A percentile compares a stretch with the other conserved stretches of the same genome.
Evolutionary conservation across 306 rosid genomes (phyloP).

Genomic region (Urtica urens): DNA sequence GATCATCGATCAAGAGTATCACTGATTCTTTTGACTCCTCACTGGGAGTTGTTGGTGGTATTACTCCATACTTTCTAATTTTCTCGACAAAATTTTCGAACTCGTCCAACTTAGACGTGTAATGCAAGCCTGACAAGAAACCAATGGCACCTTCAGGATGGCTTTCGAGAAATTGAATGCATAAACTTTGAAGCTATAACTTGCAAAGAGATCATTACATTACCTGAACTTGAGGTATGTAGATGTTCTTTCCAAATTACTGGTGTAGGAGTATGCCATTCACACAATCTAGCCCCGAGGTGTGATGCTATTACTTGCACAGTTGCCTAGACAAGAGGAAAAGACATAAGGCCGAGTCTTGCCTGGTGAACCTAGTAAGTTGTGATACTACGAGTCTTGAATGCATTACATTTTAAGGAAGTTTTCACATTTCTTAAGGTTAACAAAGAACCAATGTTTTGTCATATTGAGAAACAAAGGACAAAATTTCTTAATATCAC

Average conservation of each 20-base stretch:
- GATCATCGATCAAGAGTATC: constrained; percentile 78
- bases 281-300: constrained; percentile 55
- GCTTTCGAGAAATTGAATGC: constrained; percentile 8
- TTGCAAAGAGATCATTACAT: neutral
- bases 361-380: neutral
- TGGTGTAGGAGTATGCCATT: constrained; percentile 94
- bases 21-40: constrained; percentile 48
- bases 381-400: neutral
- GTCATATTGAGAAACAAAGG: neutral
- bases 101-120: constrained; percentile 83
- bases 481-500: constrained; percentile 11
- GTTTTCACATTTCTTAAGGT: neutral
- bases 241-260: constrained; percentile 82
- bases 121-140: constrained; percentile 42
- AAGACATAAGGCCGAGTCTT: neutral
- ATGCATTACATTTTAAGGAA: neutral
- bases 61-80: constrained; percentile 65
- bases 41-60: constrained; percentile 32
- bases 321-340: constrained; percentile 42
- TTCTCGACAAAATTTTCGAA: constrained; percentile 76
- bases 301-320: constrained; percentile 63
- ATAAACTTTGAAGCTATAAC: neutral
- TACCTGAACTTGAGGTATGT: constrained; percentile 63
- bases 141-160: constrained; percentile 7
- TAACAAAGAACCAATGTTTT: constrained; percentile 1